phyloP scores from a whole-genome alignment of 192 early-diverging fungal species.

The Fimicolochytrium jonesii region DNA sequence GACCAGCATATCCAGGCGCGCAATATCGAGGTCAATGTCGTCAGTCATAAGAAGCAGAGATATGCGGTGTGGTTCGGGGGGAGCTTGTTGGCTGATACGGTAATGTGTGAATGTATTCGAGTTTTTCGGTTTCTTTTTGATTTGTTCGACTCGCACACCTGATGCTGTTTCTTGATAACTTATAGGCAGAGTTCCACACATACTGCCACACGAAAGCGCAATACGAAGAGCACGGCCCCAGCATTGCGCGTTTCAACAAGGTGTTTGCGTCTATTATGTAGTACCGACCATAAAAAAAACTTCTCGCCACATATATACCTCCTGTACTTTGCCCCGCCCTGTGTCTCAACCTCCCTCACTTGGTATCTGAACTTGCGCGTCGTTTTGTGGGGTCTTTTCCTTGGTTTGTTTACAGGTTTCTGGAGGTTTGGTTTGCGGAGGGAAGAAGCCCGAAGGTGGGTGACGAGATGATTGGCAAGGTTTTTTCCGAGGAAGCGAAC shows the following conservation, averaged over 20 bases:
- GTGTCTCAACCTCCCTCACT: too few species aligned
- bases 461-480: too few species aligned
- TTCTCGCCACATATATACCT: too few species aligned
- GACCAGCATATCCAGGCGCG: constrained; percentile 57
- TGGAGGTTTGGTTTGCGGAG: too few species aligned
- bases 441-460: too few species aligned
- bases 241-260: constrained; percentile 90
- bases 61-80: constrained; percentile 99
- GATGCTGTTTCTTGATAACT: neutral
- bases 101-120: constrained; percentile 31
- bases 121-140: neutral
- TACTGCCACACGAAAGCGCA: constrained; percentile 97
- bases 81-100: constrained; percentile 87
- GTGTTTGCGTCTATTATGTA: constrained; percentile 67
- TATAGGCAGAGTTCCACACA: constrained; percentile 79
- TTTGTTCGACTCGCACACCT: neutral
- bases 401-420: too few species aligned
- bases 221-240: constrained; percentile 96
- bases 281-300: too few species aligned
- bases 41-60: constrained; percentile 97
- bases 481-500: too few species aligned
- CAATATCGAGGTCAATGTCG: constrained; percentile 92
- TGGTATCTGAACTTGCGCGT: too few species aligned
- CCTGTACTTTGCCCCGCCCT: too few species aligned
- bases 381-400: too few species aligned